phyloP scores from a whole-genome alignment of 768 basidiomycete species.

The Collybia mongolica region DNA sequence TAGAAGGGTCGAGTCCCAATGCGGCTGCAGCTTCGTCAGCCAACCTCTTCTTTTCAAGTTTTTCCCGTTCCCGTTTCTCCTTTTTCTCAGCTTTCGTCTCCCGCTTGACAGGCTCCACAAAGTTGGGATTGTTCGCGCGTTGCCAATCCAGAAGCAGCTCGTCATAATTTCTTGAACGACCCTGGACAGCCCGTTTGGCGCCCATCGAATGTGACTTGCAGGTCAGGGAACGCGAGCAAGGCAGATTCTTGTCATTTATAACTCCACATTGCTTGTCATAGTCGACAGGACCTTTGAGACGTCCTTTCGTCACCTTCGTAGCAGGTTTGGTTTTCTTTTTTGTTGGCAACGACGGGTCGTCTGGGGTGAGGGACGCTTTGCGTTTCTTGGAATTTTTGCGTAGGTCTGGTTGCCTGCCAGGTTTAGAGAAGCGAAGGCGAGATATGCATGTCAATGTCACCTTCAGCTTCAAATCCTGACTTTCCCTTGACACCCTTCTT shows the following conservation, averaged over 20 bases:
- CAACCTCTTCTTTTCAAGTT: conserved; percentile 76
- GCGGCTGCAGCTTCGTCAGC: conserved; percentile 71
- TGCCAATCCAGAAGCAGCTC: conserved; percentile 91
- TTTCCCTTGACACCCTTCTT: conserved; percentile 61
- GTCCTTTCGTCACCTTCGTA: conserved; percentile 74
- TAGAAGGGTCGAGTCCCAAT: conserved; percentile 48
- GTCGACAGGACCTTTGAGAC: conserved; percentile 84
- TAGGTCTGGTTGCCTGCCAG: conserved; percentile 15
- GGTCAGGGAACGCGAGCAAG: conserved; percentile 92
- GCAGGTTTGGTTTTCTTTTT: conserved; percentile 76
- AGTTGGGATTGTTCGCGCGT: conserved; percentile 83
- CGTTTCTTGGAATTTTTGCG: conserved; percentile 73
- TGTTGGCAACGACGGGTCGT: conserved; percentile 62
- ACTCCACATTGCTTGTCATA: conserved; percentile 94
- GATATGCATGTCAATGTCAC: conserved; percentile 6
- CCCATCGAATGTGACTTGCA: conserved; percentile 99
- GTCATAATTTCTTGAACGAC: conserved; percentile 82
- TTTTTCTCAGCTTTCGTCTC: conserved; percentile 88
- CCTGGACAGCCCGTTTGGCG: conserved; percentile 88
- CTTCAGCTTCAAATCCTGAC: conserved; percentile 44
- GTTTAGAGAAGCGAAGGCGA: conserved; percentile 8
- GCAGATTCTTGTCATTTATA: conserved; percentile 91
- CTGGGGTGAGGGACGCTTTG: conserved; percentile 70
- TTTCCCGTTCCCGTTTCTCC: conserved; percentile 79
- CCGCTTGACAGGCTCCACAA: conserved; percentile 82